Evolutionary conservation across 1,284 basidiomycete species (phyloP).

Genomic region (Ganoderma sinense): DNA sequence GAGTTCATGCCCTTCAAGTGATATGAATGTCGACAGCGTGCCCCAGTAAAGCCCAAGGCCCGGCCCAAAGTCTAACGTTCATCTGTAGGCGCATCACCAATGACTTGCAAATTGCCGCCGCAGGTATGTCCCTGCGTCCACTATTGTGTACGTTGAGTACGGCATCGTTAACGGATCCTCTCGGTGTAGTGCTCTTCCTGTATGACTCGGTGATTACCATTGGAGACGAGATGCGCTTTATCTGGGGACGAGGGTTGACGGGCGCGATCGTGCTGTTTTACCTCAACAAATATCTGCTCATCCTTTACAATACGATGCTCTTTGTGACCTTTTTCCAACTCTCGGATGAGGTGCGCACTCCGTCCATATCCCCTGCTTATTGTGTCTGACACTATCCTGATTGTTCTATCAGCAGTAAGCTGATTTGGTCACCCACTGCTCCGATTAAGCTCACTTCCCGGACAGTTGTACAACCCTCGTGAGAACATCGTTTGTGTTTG

Average conservation of each 20-base stretch:
- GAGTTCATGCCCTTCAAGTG: too few relatives aligned
- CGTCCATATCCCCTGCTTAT: background rate
- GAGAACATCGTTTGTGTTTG: background rate
- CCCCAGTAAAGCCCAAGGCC: too few relatives aligned
- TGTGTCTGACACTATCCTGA: too few relatives aligned
- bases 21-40: too few relatives aligned
- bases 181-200: background rate
- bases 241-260: background rate
- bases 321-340: background rate
- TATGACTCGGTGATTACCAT: background rate
- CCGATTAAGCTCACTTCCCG: background rate
- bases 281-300: background rate
- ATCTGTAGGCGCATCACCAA: too few relatives aligned
- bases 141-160: too few relatives aligned
- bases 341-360: background rate
- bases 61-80: too few relatives aligned
- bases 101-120: too few relatives aligned
- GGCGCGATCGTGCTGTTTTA: background rate
- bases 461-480: background rate
- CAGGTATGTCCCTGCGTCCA: too few relatives aligned
- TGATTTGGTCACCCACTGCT: too few relatives aligned
- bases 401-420: too few relatives aligned
- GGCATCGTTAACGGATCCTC: background rate
- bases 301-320: background rate
- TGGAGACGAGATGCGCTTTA: background rate